A percentile compares a stretch with the other conserved stretches of the same genome.
Evolutionary conservation across 306 rosid genomes (phyloP).

Genomic region (Gleditsia sinensis): DNA sequence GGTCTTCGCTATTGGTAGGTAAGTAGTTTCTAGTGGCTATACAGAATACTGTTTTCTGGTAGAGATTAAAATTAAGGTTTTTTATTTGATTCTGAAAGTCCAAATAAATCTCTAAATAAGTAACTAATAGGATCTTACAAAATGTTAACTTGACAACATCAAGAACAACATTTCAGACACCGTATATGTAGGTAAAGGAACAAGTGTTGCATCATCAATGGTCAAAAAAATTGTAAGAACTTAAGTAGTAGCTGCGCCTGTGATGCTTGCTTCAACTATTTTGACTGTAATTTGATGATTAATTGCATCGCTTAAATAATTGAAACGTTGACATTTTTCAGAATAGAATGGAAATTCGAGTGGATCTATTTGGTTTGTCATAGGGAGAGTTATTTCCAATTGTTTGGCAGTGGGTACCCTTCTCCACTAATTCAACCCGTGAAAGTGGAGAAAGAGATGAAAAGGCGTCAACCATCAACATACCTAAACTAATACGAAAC

Average conservation of each 20-base stretch:
- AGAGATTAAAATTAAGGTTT: not conserved
- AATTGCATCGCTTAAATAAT: not conserved
- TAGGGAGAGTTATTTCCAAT: not conserved
- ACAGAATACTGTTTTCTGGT: not conserved
- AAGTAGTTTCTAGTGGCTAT: not conserved
- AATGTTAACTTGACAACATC: not conserved
- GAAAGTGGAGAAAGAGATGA: not conserved
- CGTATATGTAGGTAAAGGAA: not conserved
- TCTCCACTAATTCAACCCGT: not conserved
- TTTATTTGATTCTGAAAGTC: not conserved
- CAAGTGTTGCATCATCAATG: not conserved
- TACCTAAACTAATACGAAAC: not conserved
- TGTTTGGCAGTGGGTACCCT: not conserved
- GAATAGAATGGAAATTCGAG: not conserved
- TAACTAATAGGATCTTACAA: not conserved
- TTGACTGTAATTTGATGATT: not conserved
- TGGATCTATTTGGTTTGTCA: not conserved
- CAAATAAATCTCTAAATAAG: not conserved
- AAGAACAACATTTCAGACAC: too few species aligned
- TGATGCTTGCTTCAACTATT: not conserved
- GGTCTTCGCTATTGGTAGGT: not conserved
- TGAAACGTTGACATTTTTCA: not conserved
- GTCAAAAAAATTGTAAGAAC: not conserved
- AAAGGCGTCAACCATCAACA: not conserved
- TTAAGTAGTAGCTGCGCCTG: not conserved